These are phyloP conservation scores for Starmerella tilneyi DNA, from an alignment of 805 yeast genomes.

Conservation along the genomic window DNA sequence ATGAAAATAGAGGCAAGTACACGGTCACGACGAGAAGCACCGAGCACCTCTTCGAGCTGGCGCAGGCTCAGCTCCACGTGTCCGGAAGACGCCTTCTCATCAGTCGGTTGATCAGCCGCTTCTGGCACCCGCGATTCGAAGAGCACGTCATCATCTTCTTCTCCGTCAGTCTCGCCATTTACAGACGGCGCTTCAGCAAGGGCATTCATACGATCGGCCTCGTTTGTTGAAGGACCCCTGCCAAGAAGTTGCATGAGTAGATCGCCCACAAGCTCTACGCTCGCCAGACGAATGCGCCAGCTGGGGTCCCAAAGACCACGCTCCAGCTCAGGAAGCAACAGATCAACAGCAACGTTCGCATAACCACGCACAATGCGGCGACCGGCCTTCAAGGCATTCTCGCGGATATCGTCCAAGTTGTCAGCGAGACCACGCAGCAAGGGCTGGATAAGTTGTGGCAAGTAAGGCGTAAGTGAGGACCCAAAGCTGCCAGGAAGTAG, in stretches of 20 bases:
- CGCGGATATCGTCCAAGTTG: slow-evolving; percentile 72
- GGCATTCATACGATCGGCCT: slow-evolving; percentile 29
- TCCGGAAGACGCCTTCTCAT: slow-evolving; percentile 29
- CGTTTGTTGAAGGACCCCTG: slow-evolving; percentile 30
- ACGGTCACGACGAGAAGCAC: slow-evolving; percentile 79
- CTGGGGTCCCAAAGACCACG: slow-evolving; percentile 72
- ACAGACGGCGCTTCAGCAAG: slow-evolving; percentile 31
- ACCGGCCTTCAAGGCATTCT: slow-evolving; percentile 84
- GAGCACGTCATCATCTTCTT: slow-evolving; percentile 27
- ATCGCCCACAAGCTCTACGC: slow-evolving; percentile 93
- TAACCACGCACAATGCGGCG: slow-evolving; percentile 82
- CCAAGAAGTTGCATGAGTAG: slow-evolving; percentile 90
- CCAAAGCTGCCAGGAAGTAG: slow-evolving; percentile 84
- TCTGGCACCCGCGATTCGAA: not conserved
- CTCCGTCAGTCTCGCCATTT: slow-evolving; percentile 35
- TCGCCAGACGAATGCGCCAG: slow-evolving; percentile 80
- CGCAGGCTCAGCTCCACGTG: slow-evolving; percentile 17
- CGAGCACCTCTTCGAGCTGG: slow-evolving; percentile 53
- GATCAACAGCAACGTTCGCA: slow-evolving; percentile 84
- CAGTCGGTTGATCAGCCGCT: slow-evolving; percentile 20
- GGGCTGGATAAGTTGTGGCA: slow-evolving; percentile 79
- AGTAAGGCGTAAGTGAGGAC: slow-evolving; percentile 82
- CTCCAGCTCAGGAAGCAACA: slow-evolving; percentile 88
- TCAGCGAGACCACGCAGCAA: slow-evolving; percentile 88
- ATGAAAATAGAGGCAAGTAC: slow-evolving; percentile 77